phyloP scores from a whole-genome alignment of 2,329 filamentous ascomycete species.

The Penicillium sp. region DNA sequence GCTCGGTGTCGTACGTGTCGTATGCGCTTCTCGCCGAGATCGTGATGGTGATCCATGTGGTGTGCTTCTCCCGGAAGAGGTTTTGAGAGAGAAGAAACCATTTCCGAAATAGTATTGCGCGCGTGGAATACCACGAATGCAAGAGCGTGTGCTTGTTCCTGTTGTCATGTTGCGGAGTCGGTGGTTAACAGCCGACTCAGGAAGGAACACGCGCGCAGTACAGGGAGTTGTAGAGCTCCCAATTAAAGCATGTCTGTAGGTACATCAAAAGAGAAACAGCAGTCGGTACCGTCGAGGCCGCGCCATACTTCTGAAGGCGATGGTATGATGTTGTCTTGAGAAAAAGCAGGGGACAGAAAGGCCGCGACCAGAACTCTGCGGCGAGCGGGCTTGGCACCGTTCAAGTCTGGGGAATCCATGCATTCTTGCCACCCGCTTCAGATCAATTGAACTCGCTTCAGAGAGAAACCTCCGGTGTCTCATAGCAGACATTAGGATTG shows the following conservation, averaged over 20 bases:
- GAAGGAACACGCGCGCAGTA: conserved; percentile 1
- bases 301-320: too few relatives aligned
- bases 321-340: too few relatives aligned
- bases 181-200: not conserved
- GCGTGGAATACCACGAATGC: conserved; percentile 7
- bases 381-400: conserved; percentile 2
- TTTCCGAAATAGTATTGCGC: not conserved
- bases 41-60: not conserved
- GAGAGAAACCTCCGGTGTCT: too few relatives aligned
- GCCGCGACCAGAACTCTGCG: not conserved
- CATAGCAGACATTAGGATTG: not conserved
- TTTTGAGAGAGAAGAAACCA: not conserved
- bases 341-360: too few relatives aligned
- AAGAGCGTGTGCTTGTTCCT: conserved; percentile 7
- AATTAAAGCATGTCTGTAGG: too few relatives aligned
- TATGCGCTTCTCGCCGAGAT: conserved; percentile 4
- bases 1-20: conserved; percentile 4
- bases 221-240: not conserved
- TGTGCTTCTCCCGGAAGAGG: not conserved
- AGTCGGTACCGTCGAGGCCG: too few relatives aligned
- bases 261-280: too few relatives aligned
- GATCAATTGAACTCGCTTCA: too few relatives aligned
- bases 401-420: too few relatives aligned
- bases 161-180: conserved; percentile 12
- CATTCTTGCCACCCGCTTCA: too few relatives aligned